Conservation (phyloP, 2,329 filamentous ascomycete species). For the Botrytis sinoallii region DNA sequence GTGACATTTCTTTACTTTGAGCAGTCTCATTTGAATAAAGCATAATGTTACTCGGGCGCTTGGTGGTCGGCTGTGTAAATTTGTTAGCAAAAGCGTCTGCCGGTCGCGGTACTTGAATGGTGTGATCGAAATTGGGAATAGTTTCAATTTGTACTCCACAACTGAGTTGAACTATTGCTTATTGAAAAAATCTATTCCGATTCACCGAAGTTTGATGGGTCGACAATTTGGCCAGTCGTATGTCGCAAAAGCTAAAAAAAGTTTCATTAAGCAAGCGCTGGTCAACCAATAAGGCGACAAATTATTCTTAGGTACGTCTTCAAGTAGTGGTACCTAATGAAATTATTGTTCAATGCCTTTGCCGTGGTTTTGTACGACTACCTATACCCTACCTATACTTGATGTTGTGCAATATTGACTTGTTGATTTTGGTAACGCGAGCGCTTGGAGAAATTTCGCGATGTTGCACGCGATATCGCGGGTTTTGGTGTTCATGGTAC, state of each 20-base stretch:
- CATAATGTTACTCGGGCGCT: constrained; percentile 23
- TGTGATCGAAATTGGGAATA: background rate
- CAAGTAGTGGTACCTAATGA: background rate
- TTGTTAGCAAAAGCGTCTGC: constrained; percentile 23
- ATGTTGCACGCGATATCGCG: constrained; percentile 16
- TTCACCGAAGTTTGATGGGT: background rate
- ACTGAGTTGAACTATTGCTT: background rate
- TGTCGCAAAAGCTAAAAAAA: background rate
- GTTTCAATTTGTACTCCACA: constrained; percentile 11
- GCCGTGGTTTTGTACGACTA: background rate
- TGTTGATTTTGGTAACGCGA: constrained; percentile 23
- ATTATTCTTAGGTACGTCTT: constrained; percentile 2
- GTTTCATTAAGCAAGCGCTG: constrained; percentile 30
- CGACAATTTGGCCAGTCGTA: constrained; percentile 6
- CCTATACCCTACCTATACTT: background rate
- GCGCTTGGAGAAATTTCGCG: constrained; percentile 28
- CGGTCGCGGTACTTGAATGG: constrained; percentile 24
- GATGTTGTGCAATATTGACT: background rate
- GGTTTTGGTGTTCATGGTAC: background rate
- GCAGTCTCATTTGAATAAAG: constrained; percentile 5
- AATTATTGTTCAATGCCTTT: background rate
- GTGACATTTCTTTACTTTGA: background rate
- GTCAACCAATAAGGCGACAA: constrained; percentile 19
- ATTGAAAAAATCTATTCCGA: constrained; percentile 1
- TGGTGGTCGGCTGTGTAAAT: constrained; percentile 32